phyloP scores from a whole-genome alignment of 73 alveolate genomes.

The Symbiodinium natans region DNA sequence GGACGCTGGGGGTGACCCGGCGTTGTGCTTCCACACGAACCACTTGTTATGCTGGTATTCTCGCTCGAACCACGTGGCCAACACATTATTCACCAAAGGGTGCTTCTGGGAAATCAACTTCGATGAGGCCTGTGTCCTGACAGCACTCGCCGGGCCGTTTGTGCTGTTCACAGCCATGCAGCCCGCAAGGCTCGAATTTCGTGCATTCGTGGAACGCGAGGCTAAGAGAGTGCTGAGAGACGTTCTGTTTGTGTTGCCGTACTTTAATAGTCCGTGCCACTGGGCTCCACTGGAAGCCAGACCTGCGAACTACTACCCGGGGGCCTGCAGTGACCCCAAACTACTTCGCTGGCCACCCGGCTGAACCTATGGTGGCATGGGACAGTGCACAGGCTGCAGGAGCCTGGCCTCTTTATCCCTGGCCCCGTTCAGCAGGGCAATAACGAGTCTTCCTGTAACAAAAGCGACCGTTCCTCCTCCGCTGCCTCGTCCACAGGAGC shows the following conservation, averaged over 20 bases:
- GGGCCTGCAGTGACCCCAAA: too few relatives aligned
- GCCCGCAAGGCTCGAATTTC: not conserved
- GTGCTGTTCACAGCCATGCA: constrained; percentile 1
- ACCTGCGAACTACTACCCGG: not conserved
- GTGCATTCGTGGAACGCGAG: not conserved
- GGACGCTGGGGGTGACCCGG: too few relatives aligned
- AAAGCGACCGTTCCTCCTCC: constrained; percentile 45
- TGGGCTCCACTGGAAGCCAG: not conserved
- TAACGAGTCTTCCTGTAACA: constrained; percentile 5
- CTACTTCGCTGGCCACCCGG: not conserved
- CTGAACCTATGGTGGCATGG: not conserved
- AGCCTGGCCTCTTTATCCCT: not conserved
- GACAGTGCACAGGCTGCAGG: not conserved
- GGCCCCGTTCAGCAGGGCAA: not conserved
- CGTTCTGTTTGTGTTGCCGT: too few relatives aligned
- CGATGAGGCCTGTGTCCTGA: not conserved
- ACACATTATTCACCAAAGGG: too few relatives aligned
- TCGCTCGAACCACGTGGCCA: too few relatives aligned
- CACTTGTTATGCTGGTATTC: too few relatives aligned
- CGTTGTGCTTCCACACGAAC: too few relatives aligned
- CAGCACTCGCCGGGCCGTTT: not conserved
- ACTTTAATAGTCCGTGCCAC: too few relatives aligned
- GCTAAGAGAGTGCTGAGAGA: too few relatives aligned
- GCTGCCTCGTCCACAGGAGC: constrained; percentile 76
- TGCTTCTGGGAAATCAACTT: too few relatives aligned